Evolutionary conservation across 2,329 filamentous ascomycete genomes (phyloP).

Genomic region (Domatiomyces catenatus): DNA sequence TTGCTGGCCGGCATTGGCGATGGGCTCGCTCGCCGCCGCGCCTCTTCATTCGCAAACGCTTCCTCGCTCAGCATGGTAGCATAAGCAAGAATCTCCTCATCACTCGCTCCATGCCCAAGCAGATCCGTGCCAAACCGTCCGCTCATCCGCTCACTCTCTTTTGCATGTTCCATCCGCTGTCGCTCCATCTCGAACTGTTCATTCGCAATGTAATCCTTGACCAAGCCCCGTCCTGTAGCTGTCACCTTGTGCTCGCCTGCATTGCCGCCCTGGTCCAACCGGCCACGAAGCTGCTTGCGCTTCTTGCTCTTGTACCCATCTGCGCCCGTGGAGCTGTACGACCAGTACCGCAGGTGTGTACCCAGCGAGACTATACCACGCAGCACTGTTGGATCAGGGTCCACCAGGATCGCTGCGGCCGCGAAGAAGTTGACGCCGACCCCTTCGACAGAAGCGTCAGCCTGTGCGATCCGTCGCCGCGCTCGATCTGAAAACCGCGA

Average conservation of each 20-base stretch:
- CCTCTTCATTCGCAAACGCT: constrained; percentile 34
- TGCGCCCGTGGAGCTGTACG: constrained; percentile 67
- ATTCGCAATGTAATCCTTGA: constrained; percentile 72
- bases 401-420: constrained; percentile 68
- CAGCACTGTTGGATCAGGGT: constrained; percentile 72
- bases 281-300: constrained; percentile 48
- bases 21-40: constrained; percentile 22
- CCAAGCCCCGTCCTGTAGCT: constrained; percentile 49
- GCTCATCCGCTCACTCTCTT: constrained; percentile 55
- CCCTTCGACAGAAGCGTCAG: constrained; percentile 50
- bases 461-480: constrained; percentile 57
- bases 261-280: constrained; percentile 51
- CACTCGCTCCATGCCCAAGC: constrained; percentile 38
- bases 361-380: constrained; percentile 79
- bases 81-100: constrained; percentile 49
- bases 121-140: constrained; percentile 75
- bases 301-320: constrained; percentile 63
- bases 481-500: constrained; percentile 69
- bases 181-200: constrained; percentile 66
- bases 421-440: constrained; percentile 64
- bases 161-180: constrained; percentile 51
- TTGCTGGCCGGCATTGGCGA: not conserved
- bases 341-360: constrained; percentile 80
- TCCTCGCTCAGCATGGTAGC: constrained; percentile 49
- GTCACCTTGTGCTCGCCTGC: constrained; percentile 41